Conservation (phyloP, 2,329 filamentous ascomycete genomes). For the Calonectria henricotiae region DNA sequence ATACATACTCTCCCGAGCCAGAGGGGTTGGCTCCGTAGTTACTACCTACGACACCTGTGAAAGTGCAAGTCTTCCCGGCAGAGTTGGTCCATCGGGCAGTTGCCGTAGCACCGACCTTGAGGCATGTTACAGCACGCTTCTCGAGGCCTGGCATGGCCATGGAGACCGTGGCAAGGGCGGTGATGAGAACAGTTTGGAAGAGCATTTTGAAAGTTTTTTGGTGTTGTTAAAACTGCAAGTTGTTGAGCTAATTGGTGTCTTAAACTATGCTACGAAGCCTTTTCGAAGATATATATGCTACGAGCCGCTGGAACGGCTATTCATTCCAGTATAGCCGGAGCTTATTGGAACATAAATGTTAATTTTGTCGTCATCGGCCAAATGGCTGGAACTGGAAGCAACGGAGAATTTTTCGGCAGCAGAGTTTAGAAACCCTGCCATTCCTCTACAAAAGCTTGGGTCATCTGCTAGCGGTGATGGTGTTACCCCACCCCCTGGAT, state of each 20-base stretch:
- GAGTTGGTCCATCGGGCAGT: constrained; percentile 66
- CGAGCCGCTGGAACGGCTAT: not conserved
- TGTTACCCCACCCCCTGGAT: constrained; percentile 5
- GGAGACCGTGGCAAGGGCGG: constrained; percentile 33
- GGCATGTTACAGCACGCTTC: constrained; percentile 46
- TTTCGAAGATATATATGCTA: constrained; percentile 1
- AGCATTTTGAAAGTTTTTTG: constrained; percentile 30
- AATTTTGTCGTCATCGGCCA: constrained; percentile 45
- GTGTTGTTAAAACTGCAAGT: not conserved
- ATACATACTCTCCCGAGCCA: constrained; percentile 62
- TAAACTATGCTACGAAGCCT: not conserved
- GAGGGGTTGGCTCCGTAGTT: constrained; percentile 64
- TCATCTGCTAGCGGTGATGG: not conserved
- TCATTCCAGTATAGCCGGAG: constrained; percentile 10
- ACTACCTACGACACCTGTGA: constrained; percentile 63
- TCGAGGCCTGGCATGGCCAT: constrained; percentile 38
- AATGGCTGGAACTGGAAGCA: constrained; percentile 43
- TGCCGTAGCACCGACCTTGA: constrained; percentile 55
- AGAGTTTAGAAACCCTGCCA: constrained; percentile 15
- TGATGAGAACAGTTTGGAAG: constrained; percentile 30
- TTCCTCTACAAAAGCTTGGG: not conserved
- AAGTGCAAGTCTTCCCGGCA: constrained; percentile 62
- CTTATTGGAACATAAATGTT: constrained; percentile 14
- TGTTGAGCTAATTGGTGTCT: not conserved
- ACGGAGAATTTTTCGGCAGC: constrained; percentile 47